Evolutionary conservation across 257 asterid species (phyloP), one percentile per base, ranked within the genome.

Genomic region (Nemophila menziesii): DNA sequence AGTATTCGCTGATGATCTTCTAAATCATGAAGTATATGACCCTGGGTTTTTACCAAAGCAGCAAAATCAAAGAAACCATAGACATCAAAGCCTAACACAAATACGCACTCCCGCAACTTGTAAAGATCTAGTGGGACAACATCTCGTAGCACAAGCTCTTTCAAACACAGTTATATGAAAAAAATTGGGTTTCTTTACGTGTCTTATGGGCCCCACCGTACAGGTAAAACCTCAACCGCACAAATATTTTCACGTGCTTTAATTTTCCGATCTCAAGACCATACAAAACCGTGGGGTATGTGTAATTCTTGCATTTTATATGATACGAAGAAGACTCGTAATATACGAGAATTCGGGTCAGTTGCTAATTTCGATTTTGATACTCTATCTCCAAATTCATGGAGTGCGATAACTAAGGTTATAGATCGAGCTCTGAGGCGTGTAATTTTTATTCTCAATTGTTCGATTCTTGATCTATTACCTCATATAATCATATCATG

Each of bases 121-220:
- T 64, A 63, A 51, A 46, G 89, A 75, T 62, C 68, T 87, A 60
- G 89, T 87, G 26, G 97, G 97, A 13, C 97, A 87, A 64, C 67
- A 66, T 62, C 69, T 87, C 67, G 95, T 75, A 4, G 93, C 75
- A 11, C 89, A 69, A 57, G 97, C 93, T 60, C 93, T 87, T 46
- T 71, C 90, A 4, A 87, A 87, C 39, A 82, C 95, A 38, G 77
- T 80, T n/a, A 44, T 24, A 26, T 80, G 41, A 53, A 71, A 64
- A 81, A 75, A 44, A 67, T 85, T 6, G 82, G 92, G 48, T 64
- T 75, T 68, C 75, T 85, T 43, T 81, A 81, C 36, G 81, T 78
- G 63, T 85, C 81, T 61, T 69, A 78, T 22, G 96, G 93, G 61
- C 92, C 92, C 46, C 80, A 67, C 47, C 93, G 96, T 58, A 85